Evolutionary conservation across 2,329 filamentous ascomycete genomes (phyloP).

Genomic region (Phaeophleospora eucalypticola): DNA sequence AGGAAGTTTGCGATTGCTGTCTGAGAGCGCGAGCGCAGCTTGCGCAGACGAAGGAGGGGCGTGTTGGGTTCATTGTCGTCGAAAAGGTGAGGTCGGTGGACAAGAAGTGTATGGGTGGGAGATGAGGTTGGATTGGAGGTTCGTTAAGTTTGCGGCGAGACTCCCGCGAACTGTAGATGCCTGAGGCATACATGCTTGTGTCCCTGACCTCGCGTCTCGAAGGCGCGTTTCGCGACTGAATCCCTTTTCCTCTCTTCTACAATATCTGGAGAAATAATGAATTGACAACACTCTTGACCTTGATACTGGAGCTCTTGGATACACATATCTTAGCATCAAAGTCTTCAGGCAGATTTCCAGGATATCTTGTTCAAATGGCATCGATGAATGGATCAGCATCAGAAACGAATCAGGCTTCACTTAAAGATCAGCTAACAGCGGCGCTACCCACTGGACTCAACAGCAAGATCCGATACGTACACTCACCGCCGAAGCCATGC

Average conservation of each 20-base stretch:
- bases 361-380: constrained; percentile 3
- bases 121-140: constrained; percentile 1
- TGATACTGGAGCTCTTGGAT: no score
- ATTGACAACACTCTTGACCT: background rate
- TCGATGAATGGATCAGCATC: constrained; percentile 4
- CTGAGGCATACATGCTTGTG: background rate
- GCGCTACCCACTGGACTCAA: constrained; percentile 50
- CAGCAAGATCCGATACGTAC: constrained; percentile 79
- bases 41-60: constrained; percentile 30
- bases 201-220: constrained; percentile 1
- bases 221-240: background rate
- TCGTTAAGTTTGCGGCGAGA: constrained; percentile 1
- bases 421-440: constrained; percentile 45
- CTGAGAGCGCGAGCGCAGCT: constrained; percentile 28
- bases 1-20: background rate
- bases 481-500: constrained; percentile 72
- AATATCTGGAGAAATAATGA: background rate
- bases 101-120: background rate
- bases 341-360: no score
- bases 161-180: background rate
- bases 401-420: constrained; percentile 8
- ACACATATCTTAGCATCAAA: no score
- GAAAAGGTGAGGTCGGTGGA: background rate
- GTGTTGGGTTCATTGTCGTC: constrained; percentile 19
- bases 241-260: background rate